Conservation (phyloP, 2,329 filamentous ascomycete species). For the Epichloe typhina region DNA sequence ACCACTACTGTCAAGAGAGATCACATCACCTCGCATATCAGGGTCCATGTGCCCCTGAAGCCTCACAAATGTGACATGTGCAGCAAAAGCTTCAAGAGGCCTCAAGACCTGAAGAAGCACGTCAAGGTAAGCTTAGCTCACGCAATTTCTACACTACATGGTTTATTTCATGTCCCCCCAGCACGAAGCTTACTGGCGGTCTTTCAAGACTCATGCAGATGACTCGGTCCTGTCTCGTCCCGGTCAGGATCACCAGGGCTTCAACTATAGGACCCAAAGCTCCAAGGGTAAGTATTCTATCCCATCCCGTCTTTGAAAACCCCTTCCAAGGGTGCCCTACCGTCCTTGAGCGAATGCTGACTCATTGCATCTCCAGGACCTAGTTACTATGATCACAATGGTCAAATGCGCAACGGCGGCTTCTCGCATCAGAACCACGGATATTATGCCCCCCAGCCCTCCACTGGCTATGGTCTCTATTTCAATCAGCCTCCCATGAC, state of each 20-base stretch:
- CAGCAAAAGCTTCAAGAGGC: conserved; percentile 96
- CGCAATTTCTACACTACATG: background rate
- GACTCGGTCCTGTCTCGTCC: conserved; percentile 62
- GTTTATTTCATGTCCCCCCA: background rate
- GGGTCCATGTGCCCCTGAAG: conserved; percentile 96
- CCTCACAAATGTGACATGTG: conserved; percentile 99
- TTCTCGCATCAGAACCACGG: conserved; percentile 43
- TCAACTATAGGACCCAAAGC: conserved; percentile 41
- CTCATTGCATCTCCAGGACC: conserved; percentile 27
- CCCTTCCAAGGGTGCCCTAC: background rate
- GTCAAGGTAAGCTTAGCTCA: conserved; percentile 52
- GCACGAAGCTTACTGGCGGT: conserved; percentile 10
- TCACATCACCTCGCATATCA: conserved; percentile 97
- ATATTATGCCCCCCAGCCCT: conserved; percentile 46
- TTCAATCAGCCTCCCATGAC: conserved; percentile 54
- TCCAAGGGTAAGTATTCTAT: conserved; percentile 35
- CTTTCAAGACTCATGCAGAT: conserved; percentile 67
- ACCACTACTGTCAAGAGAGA: conserved; percentile 98
- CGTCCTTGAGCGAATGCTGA: conserved; percentile 2
- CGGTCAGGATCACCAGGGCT: conserved; percentile 36
- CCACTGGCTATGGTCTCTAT: conserved; percentile 59
- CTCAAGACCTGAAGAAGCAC: conserved; percentile 98
- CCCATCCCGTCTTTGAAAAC: conserved; percentile 5
- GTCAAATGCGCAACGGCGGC: conserved; percentile 46
- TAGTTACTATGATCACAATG: conserved; percentile 52